Percentiles rank a stretch among this genome's conserved stretches.
These are phyloP conservation scores for Naegleria fowleri DNA, from an alignment of 208 protist genomes.

Conservation along the genomic window DNA sequence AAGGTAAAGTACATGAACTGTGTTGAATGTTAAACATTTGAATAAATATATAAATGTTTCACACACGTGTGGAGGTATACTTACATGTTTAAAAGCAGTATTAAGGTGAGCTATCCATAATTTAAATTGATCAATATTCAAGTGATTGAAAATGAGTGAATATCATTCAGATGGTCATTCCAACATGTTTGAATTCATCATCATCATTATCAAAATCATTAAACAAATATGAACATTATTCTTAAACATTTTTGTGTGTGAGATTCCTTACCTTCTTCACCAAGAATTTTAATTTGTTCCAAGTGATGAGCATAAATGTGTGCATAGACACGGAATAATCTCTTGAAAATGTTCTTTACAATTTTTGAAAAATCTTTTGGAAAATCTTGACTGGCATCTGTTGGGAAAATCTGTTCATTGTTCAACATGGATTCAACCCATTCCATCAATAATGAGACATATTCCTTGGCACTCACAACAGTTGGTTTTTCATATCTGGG, in stretches of 20 bases:
- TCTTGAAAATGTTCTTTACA: slow-evolving; percentile 92
- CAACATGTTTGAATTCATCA: too few relatives aligned
- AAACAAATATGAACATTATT: too few relatives aligned
- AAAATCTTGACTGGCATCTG: slow-evolving; percentile 29
- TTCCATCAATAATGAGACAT: slow-evolving; percentile 94
- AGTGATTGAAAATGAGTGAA: too few relatives aligned
- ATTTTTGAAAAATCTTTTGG: slow-evolving; percentile 48
- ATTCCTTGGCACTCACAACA: slow-evolving; percentile 84
- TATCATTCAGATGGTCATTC: too few relatives aligned
- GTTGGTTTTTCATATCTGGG: slow-evolving; percentile 86
- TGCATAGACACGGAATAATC: slow-evolving; percentile 97
- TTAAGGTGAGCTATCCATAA: background rate
- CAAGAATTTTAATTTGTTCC: slow-evolving; percentile 79
- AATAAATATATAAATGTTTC: slow-evolving; percentile 11
- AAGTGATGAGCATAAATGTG: slow-evolving; percentile 98
- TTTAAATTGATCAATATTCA: too few relatives aligned
- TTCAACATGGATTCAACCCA: slow-evolving; percentile 97
- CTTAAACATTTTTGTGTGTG: background rate
- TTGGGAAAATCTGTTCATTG: slow-evolving; percentile 92
- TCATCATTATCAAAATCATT: too few relatives aligned
- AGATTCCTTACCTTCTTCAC: slow-evolving; percentile 74
- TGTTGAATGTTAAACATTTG: background rate
- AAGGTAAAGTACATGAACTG: slow-evolving; percentile 19
- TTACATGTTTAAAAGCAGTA: background rate
- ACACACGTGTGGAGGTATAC: background rate